Evolutionary conservation across 1,284 basidiomycete genomes (phyloP).

Genomic region (Rhodotorula sp.): DNA sequence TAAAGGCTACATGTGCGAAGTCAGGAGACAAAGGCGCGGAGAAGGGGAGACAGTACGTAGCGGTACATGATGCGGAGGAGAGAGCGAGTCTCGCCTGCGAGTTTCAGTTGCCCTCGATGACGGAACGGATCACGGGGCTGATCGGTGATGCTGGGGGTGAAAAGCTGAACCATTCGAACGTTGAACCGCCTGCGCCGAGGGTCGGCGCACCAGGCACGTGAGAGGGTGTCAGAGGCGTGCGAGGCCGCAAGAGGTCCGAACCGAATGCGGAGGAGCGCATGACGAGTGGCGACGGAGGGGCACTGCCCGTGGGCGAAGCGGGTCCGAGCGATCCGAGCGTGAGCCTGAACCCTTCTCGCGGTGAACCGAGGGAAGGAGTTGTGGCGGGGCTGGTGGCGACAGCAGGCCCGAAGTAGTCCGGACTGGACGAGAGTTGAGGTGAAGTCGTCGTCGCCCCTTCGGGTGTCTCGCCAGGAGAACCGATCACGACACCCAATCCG

Average conservation of each 20-base stretch:
- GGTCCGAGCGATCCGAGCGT: not conserved
- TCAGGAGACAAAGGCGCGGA: too few species aligned
- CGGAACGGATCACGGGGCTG: conserved; percentile 5
- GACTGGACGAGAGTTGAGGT: too few species aligned
- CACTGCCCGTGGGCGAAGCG: not conserved
- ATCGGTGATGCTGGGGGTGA: conserved; percentile 23
- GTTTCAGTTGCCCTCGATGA: not conserved
- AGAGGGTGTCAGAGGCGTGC: conserved; percentile 39
- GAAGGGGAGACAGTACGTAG: too few species aligned
- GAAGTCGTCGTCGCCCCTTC: too few species aligned
- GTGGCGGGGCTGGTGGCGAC: not conserved
- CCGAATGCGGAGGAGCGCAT: conserved; percentile 33
- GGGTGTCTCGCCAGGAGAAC: too few species aligned
- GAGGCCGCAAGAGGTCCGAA: conserved; percentile 24
- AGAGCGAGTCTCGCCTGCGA: not conserved
- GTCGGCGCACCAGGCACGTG: conserved; percentile 34
- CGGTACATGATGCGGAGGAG: not conserved
- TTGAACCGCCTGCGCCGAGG: conserved; percentile 10
- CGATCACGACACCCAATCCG: too few species aligned
- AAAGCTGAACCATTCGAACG: conserved; percentile 29
- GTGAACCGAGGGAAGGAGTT: not conserved
- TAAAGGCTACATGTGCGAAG: not conserved
- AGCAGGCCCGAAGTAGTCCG: too few species aligned
- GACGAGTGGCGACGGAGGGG: conserved; percentile 23
- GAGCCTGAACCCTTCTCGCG: not conserved